Percentiles rank a stretch among this genome's conserved stretches.
These are phyloP conservation scores for Yamadazyma trypodendri DNA, from an alignment of 1,139 yeast genomes.

Conservation along the genomic window DNA sequence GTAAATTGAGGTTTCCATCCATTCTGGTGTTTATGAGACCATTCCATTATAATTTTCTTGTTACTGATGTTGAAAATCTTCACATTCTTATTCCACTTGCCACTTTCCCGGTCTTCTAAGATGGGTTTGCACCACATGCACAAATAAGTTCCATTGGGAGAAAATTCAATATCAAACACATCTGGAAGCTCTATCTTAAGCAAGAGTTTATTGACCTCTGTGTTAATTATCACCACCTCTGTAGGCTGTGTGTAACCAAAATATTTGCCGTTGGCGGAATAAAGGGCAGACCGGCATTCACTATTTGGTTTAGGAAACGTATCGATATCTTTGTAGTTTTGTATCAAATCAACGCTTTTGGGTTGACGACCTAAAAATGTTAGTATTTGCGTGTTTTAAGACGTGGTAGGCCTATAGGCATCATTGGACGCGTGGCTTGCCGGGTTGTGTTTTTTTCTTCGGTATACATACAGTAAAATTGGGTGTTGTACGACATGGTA, in stretches of 20 bases:
- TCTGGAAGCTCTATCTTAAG: constrained; percentile 53
- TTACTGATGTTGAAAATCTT: constrained; percentile 61
- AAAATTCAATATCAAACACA: constrained; percentile 79
- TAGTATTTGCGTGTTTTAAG: constrained; percentile 12
- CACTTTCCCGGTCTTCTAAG: constrained; percentile 54
- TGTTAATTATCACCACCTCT: constrained; percentile 55
- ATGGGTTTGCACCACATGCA: constrained; percentile 92
- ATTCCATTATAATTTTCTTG: constrained; percentile 56
- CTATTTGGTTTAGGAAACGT: constrained; percentile 34
- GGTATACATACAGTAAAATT: constrained; percentile 41
- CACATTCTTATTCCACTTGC: constrained; percentile 75
- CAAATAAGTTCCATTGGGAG: constrained; percentile 83
- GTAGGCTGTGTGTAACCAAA: constrained; percentile 59
- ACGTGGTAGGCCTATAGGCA: background rate
- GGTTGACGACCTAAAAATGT: constrained; percentile 55
- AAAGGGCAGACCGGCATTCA: constrained; percentile 47
- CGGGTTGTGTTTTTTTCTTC: background rate
- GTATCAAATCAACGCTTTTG: constrained; percentile 56
- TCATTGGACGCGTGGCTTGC: background rate
- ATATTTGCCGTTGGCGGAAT: constrained; percentile 54
- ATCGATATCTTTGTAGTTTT: constrained; percentile 44
- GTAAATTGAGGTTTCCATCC: constrained; percentile 94
- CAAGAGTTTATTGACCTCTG: constrained; percentile 26
- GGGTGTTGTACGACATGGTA: constrained; percentile 38
- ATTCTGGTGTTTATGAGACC: constrained; percentile 78